Percentiles rank a stretch among this genome's conserved stretches.
phyloP scores from a whole-genome alignment of 2,329 filamentous ascomycete species.

The Coniochaeta prunicola region DNA sequence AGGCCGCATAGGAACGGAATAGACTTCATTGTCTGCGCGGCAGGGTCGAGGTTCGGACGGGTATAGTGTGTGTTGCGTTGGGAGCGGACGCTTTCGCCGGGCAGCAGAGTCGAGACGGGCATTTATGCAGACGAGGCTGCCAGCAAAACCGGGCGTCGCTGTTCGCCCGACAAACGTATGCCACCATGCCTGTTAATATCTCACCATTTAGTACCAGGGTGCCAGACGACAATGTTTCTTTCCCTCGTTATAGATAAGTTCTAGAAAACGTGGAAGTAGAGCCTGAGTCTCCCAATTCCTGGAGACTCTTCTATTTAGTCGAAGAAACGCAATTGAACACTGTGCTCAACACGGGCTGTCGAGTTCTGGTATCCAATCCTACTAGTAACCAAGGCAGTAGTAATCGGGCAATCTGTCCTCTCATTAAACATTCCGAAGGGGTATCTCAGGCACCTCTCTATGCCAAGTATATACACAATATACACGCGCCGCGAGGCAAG shows the following conservation, averaged over 20 bases:
- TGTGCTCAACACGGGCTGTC: too few species aligned
- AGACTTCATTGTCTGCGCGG: not conserved
- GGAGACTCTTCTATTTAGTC: too few species aligned
- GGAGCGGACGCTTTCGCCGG: not conserved
- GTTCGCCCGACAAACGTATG: not conserved
- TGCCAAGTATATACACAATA: not conserved
- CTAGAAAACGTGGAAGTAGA: too few species aligned
- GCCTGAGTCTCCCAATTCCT: too few species aligned
- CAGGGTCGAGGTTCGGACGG: not conserved
- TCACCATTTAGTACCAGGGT: not conserved
- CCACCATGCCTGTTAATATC: not conserved
- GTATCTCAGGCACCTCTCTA: not conserved
- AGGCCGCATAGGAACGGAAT: not conserved
- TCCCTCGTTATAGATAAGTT: too few species aligned
- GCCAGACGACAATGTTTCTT: too few species aligned
- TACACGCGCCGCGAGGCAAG: not conserved
- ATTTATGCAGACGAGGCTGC: not conserved
- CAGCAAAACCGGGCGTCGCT: not conserved
- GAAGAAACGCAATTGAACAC: too few species aligned
- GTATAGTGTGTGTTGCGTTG: not conserved
- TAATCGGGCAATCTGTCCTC: not conserved
- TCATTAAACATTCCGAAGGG: not conserved
- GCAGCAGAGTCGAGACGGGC: not conserved
- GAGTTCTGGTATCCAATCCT: too few species aligned
- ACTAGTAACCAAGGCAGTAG: too few species aligned